Evolutionary conservation across 1,284 basidiomycete genomes (phyloP).

Genomic region (Malassezia sympodialis): DNA sequence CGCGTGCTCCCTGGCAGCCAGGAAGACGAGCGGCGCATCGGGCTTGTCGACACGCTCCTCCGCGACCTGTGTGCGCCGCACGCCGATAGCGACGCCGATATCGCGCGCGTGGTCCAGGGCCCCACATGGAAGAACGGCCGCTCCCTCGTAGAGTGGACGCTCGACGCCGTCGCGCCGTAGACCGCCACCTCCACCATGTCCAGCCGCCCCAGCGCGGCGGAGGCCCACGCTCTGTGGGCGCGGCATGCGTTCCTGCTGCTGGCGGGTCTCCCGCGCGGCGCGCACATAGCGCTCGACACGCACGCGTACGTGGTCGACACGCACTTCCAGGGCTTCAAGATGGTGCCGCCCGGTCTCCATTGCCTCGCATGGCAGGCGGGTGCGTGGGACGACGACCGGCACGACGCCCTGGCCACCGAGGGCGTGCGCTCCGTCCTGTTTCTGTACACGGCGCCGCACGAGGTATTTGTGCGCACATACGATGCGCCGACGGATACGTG

Average conservation of each 20-base stretch:
- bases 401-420: neutral
- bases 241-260: slow-evolving; percentile 6
- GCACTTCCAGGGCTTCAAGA: slow-evolving; percentile 16
- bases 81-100: neutral
- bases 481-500: slow-evolving; percentile 3
- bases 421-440: slow-evolving; percentile 10
- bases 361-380: slow-evolving; percentile 11
- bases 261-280: slow-evolving; percentile 3
- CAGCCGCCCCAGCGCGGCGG: neutral
- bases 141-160: slow-evolving; percentile 1
- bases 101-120: slow-evolving; percentile 2
- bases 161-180: neutral
- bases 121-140: slow-evolving; percentile 12
- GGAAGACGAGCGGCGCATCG: slow-evolving; percentile 2
- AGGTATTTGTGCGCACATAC: slow-evolving; percentile 6
- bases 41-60: neutral
- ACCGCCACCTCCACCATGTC: neutral
- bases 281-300: slow-evolving; percentile 8
- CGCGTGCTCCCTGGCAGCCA: slow-evolving; percentile 10
- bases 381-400: neutral
- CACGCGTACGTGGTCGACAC: neutral
- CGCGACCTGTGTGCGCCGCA: neutral
- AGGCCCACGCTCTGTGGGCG: neutral
- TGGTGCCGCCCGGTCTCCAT: slow-evolving; percentile 17
- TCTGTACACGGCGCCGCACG: neutral